These are phyloP conservation scores for Cystobasidium tubakii DNA, from an alignment of 768 basidiomycete species.

Conservation along the genomic window DNA sequence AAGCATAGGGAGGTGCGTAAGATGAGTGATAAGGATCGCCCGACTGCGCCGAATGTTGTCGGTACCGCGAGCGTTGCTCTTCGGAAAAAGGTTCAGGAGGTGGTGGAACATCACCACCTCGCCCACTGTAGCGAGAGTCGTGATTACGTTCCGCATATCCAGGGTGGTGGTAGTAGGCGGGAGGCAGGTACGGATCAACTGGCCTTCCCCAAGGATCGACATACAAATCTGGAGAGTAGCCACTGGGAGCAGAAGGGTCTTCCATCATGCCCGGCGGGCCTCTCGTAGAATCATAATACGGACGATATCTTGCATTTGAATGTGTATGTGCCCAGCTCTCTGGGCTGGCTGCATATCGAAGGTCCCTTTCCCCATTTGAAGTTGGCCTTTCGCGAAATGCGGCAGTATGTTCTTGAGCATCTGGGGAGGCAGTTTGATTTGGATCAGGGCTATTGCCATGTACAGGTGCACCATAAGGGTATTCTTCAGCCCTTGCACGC, in stretches of 20 bases:
- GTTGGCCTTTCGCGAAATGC: not conserved
- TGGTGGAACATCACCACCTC: not conserved
- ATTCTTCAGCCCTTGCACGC: not conserved
- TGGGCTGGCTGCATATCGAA: not conserved
- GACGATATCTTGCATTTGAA: not conserved
- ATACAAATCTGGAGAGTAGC: not conserved
- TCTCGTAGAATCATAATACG: not conserved
- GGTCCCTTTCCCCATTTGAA: not conserved
- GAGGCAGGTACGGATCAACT: not conserved
- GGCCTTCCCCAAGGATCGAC: not conserved
- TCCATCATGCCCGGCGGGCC: not conserved
- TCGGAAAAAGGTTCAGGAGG: not conserved
- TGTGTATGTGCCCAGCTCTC: not conserved
- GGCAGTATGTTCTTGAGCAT: not conserved
- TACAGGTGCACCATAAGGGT: not conserved
- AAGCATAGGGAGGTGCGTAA: not conserved
- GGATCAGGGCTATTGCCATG: not conserved
- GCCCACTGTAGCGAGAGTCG: not conserved
- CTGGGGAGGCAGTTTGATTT: not conserved
- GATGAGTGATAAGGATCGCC: not conserved
- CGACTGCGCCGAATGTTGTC: not conserved
- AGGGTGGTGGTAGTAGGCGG: not conserved
- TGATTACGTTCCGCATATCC: not conserved
- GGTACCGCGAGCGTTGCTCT: not conserved
- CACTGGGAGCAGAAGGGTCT: not conserved